Percentiles rank a stretch among this genome's conserved stretches.
These are phyloP conservation scores for Ophiostoma piceae DNA, from an alignment of 2,329 filamentous ascomycete species.

Conservation along the genomic window DNA sequence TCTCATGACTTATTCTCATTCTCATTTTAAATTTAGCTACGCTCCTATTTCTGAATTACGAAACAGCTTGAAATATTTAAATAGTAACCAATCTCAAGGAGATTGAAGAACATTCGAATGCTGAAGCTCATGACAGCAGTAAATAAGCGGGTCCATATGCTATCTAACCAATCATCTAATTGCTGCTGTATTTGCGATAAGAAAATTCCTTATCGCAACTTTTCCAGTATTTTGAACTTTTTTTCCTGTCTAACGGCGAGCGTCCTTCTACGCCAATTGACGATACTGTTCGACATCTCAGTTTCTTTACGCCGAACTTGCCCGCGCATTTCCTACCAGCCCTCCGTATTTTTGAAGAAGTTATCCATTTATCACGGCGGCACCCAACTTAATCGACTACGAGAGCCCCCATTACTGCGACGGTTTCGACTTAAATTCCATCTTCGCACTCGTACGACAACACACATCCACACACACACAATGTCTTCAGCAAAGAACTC, in stretches of 20 bases:
- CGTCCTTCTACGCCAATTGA: background rate
- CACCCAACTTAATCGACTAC: background rate
- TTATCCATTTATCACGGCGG: background rate
- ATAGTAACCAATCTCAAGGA: background rate
- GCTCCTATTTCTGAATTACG: too few species aligned
- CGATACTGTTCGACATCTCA: background rate
- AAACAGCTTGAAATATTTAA: too few species aligned
- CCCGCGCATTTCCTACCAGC: background rate
- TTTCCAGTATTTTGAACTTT: background rate
- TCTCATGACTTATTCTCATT: background rate
- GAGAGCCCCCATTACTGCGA: background rate
- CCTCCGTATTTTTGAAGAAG: background rate
- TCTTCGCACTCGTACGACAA: background rate
- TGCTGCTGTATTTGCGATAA: background rate
- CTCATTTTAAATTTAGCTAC: background rate
- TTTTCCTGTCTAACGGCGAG: conserved; percentile 10
- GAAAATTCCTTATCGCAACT: conserved; percentile 17
- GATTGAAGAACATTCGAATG: background rate
- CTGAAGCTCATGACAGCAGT: background rate
- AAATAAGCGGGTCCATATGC: background rate
- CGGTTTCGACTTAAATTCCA: background rate
- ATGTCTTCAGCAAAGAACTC: conserved; percentile 22
- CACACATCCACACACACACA: background rate
- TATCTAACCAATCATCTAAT: background rate
- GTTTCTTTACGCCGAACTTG: background rate